A percentile compares a stretch with the other conserved stretches of the same genome.
Evolutionary conservation across 345 rosid species (phyloP).

Genomic region (Salix purpurea): DNA sequence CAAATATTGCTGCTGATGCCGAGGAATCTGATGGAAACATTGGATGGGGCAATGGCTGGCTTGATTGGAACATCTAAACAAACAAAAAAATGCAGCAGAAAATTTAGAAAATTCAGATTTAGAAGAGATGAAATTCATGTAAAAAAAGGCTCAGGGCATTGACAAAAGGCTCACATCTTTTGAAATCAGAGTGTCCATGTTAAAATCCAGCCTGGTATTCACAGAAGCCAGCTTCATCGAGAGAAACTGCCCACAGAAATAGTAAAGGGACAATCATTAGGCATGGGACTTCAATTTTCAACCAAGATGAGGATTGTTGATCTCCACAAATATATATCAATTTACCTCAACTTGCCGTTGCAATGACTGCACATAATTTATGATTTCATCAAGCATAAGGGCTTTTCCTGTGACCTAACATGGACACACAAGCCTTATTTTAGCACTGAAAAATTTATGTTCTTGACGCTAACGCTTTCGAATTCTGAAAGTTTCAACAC

Average conservation of each 20-base stretch:
- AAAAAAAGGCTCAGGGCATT: neutral
- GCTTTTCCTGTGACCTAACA: constrained; percentile 86
- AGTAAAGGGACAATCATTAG: constrained; percentile 2
- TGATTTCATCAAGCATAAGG: constrained; percentile 84
- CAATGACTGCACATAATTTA: constrained; percentile 87
- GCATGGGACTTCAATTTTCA: neutral
- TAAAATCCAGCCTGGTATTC: constrained; percentile 66
- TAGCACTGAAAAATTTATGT: neutral
- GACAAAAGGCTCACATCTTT: constrained; percentile 58
- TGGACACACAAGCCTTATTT: neutral
- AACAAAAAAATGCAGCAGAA: neutral
- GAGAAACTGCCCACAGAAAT: constrained; percentile 49
- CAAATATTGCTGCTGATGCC: constrained; percentile 34
- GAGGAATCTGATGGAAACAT: constrained; percentile 53
- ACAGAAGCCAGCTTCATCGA: constrained; percentile 90
- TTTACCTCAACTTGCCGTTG: constrained; percentile 94
- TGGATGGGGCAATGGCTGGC: constrained; percentile 40
- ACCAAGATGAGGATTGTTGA: neutral
- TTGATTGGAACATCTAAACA: constrained; percentile 48
- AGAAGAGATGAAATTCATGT: neutral
- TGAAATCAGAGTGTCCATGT: constrained; percentile 51
- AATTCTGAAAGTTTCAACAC: neutral
- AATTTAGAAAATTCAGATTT: neutral
- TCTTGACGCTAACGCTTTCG: neutral
- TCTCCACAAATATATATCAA: neutral